Evolutionary conservation across 2,329 filamentous ascomycete genomes (phyloP).

Genomic region (Tolypocladium inflatum): DNA sequence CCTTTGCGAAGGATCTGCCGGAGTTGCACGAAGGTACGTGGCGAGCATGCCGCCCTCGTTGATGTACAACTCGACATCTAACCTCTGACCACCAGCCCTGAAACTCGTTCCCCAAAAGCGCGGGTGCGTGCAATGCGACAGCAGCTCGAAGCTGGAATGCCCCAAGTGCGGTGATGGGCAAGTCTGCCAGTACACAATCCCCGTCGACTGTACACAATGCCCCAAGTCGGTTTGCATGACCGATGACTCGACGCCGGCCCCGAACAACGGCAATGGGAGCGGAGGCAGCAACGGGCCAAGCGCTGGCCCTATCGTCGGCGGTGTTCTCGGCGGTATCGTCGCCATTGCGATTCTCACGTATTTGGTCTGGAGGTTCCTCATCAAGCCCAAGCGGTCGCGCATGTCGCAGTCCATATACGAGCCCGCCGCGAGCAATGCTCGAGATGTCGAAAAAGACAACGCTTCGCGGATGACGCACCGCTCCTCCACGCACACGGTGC

Average conservation of each 20-base stretch:
- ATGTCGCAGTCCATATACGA: slow-evolving; percentile 44
- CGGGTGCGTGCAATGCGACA: slow-evolving; percentile 37
- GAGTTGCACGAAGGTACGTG: slow-evolving; percentile 21
- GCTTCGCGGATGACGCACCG: slow-evolving; percentile 38
- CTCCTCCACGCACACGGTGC: slow-evolving; percentile 74
- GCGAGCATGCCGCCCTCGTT: background rate
- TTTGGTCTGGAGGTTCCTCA: slow-evolving; percentile 77
- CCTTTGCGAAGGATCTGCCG: slow-evolving; percentile 16
- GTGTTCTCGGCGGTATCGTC: slow-evolving; percentile 77
- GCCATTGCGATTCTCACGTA: slow-evolving; percentile 67
- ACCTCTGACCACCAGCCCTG: slow-evolving; percentile 11
- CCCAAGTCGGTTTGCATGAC: slow-evolving; percentile 35
- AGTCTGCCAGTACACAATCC: slow-evolving; percentile 35
- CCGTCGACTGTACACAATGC: slow-evolving; percentile 36
- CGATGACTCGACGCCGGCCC: slow-evolving; percentile 9
- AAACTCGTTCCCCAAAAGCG: slow-evolving; percentile 29
- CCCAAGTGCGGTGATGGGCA: slow-evolving; percentile 32
- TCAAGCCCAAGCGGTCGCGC: slow-evolving; percentile 68
- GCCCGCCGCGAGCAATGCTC: slow-evolving; percentile 38
- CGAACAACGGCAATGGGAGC: slow-evolving; percentile 7
- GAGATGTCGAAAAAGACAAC: slow-evolving; percentile 36
- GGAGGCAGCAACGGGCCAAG: slow-evolving; percentile 44
- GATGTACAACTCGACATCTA: background rate
- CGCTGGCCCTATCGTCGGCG: slow-evolving; percentile 80
- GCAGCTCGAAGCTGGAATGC: slow-evolving; percentile 29